Evolutionary conservation across 306 rosid genomes (phyloP).

Genomic region (Cicer chorassanicum): DNA sequence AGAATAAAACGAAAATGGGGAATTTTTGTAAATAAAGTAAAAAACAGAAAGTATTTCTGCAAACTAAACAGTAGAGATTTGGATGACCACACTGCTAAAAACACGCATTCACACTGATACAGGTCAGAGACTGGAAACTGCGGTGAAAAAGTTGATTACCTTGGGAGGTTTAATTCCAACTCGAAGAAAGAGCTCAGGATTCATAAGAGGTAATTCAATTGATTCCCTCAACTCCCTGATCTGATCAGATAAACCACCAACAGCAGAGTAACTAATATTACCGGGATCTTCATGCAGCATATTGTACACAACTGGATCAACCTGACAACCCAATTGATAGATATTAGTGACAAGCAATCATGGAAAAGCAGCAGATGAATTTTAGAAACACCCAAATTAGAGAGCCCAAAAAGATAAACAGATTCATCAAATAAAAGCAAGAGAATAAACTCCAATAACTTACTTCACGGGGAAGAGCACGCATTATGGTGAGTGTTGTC

Average conservation of each 20-base stretch:
- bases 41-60: neutral
- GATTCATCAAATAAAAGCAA: conserved; percentile 31
- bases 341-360: conserved; percentile 23
- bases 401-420: conserved; percentile 3
- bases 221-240: conserved; percentile 96
- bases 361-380: conserved; percentile 9
- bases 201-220: conserved; percentile 92
- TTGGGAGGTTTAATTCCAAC: conserved; percentile 99
- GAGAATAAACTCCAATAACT: conserved; percentile 38
- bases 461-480: conserved; percentile 98
- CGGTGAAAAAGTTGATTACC: conserved; percentile 55
- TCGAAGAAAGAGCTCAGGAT: conserved; percentile 92
- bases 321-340: conserved; percentile 59
- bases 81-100: conserved; percentile 4
- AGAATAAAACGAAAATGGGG: neutral
- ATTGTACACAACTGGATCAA: conserved; percentile 90
- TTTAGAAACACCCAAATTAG: conserved; percentile 30
- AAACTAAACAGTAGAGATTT: neutral
- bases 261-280: conserved; percentile 95
- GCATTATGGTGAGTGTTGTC: conserved; percentile 91
- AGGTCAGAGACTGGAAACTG: conserved; percentile 18
- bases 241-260: conserved; percentile 98
- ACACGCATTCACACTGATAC: neutral
- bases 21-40: neutral
- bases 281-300: conserved; percentile 99